phyloP scores from a whole-genome alignment of 2,329 filamentous ascomycete species.

The Penicillium sp. region DNA sequence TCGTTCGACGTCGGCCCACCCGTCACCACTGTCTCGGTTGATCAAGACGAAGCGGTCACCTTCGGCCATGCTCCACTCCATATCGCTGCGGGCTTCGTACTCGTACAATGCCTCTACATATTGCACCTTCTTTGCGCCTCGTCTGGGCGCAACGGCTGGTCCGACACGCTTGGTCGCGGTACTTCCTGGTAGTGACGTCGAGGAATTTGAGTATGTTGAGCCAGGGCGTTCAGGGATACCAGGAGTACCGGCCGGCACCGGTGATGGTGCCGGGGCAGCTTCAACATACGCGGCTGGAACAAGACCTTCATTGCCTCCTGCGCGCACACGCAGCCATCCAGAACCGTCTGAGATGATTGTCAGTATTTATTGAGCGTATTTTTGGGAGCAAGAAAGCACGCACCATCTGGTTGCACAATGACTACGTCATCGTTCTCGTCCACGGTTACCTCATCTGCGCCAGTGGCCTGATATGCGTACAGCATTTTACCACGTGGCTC shows the following conservation, averaged over 20 bases:
- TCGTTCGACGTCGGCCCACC: conserved; percentile 95
- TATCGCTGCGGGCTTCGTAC: conserved; percentile 78
- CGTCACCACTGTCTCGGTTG: conserved; percentile 82
- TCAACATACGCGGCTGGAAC: conserved; percentile 87
- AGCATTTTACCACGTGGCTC: conserved; percentile 81
- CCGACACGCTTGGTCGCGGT: conserved; percentile 73
- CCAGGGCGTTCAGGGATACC: conserved; percentile 56
- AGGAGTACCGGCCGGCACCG: conserved; percentile 36
- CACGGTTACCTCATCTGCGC: conserved; percentile 76
- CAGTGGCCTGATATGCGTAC: conserved; percentile 76
- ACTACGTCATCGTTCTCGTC: conserved; percentile 72
- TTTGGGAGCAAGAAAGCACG: conserved; percentile 34
- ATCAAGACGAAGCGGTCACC: conserved; percentile 90
- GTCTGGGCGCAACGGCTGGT: conserved; percentile 81
- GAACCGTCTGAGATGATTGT: conserved; percentile 63
- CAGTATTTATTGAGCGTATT: conserved; percentile 3
- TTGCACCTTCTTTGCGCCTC: conserved; percentile 87
- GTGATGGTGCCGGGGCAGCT: conserved; percentile 48
- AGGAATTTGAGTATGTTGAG: conserved; percentile 75
- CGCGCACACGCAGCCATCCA: conserved; percentile 84
- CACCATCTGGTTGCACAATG: conserved; percentile 84
- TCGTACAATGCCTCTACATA: conserved; percentile 93
- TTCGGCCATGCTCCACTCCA: conserved; percentile 84
- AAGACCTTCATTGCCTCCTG: conserved; percentile 69
- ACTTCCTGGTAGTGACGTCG: conserved; percentile 61